Base-by-base conservation (phyloP, 108 stramenopile species). In the Pseudonitzschia multistriata region DNA sequence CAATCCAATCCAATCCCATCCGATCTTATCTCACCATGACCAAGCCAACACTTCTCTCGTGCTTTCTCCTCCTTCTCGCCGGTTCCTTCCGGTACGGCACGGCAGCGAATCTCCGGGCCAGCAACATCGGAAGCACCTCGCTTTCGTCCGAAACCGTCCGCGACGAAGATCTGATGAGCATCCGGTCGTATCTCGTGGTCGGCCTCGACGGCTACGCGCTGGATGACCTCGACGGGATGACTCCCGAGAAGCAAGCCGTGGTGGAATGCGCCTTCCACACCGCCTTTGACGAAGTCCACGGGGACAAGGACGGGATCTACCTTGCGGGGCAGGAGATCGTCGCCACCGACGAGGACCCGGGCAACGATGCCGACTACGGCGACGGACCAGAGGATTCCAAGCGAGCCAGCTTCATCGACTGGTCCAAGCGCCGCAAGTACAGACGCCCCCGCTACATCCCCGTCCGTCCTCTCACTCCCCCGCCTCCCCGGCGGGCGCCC, bases 281-380 rank as follows among this genome's bases (percentile, higher is more conserved):
- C 22, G 50, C 50, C 50, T 52, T 52, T 25, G 50, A 52, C 22
- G 50, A 52, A 52, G 25, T 52, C 50, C 50, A 52, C 19, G 50
- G 50, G 19, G 50, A 52, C 25, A n/a, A 19, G 22, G 50, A 52
- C 22, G 50, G 50, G 10, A 22, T 52, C 50, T 52, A 52, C 25
- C 19, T 52, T 11, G 21, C 50, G 19, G 50, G 50, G 3, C 50
- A 52, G 50, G 22, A 52, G 24, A 52, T 52, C 50, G 50, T 52
- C 19, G 50, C 50, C 21, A 52, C 50, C 50, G 22, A 52, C 25
- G 50, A 52, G 8, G 50, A 19, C 21, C 2, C 7, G 24, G 22
- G 24, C 19, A 24, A 52, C 2, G 50, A 52, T 25, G 15, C 21
- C 25, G 50, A 52, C 22, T 24, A 52, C 11, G 24, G 50, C 25